phyloP scores from a whole-genome alignment of 176 grass and related monocot species.

The Canna indica region DNA sequence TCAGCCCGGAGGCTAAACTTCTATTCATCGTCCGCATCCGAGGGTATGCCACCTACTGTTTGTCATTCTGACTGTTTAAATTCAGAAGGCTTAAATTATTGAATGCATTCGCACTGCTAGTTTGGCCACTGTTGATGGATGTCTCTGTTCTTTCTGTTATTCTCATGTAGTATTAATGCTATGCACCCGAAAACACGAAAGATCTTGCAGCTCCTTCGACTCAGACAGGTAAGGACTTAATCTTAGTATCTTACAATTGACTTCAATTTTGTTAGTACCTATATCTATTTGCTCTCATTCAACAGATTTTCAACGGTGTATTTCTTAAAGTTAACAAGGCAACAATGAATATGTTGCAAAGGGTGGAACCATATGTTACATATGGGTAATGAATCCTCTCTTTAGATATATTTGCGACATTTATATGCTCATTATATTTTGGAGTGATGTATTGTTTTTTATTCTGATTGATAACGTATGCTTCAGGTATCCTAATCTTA shows the following conservation, averaged over 20 bases:
- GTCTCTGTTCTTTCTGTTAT: neutral
- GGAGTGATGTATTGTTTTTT: neutral
- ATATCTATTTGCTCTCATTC: neutral
- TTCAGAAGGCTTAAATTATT: neutral
- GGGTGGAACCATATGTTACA: conserved; percentile 87
- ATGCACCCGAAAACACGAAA: conserved; percentile 88
- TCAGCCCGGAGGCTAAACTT: neutral
- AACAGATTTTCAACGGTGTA: conserved; percentile 73
- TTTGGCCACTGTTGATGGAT: neutral
- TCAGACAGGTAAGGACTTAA: conserved; percentile 47
- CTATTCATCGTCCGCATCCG: conserved; percentile 42
- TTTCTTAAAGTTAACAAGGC: conserved; percentile 96
- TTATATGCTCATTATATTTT: neutral
- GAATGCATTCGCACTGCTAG: neutral
- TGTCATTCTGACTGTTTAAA: neutral
- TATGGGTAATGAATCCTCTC: conserved; percentile 40
- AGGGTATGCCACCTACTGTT: conserved; percentile 29
- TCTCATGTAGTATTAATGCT: conserved; percentile 62
- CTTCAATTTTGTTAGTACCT: neutral
- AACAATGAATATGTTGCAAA: conserved; percentile 83
- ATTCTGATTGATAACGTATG: neutral
- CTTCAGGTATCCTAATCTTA: conserved; percentile 69
- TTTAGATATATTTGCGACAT: neutral
- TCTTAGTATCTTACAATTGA: neutral
- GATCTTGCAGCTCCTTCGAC: conserved; percentile 75